phyloP scores from a whole-genome alignment of 2,329 filamentous ascomycete genomes.

The Biscogniauxia sp. region DNA sequence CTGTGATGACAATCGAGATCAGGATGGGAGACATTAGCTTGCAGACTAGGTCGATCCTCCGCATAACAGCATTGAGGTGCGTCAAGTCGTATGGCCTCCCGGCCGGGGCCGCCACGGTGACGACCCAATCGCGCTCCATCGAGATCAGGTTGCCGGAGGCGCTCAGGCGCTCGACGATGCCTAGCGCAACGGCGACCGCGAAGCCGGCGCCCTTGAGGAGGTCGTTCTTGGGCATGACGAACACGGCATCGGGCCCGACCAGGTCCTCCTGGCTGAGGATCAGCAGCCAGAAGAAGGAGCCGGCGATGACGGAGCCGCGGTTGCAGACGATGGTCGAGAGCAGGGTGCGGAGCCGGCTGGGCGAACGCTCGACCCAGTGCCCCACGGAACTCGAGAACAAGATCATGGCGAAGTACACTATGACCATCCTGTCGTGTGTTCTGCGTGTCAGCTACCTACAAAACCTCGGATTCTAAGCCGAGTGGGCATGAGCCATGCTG shows the following conservation, averaged over 20 bases:
- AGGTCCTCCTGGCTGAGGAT: constrained; percentile 31
- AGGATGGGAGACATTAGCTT: constrained; percentile 53
- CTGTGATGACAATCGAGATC: constrained; percentile 45
- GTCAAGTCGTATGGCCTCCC: constrained; percentile 38
- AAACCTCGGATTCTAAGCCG: too few relatives aligned
- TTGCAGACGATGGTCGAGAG: constrained; percentile 42
- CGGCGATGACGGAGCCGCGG: constrained; percentile 38
- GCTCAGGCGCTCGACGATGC: constrained; percentile 41
- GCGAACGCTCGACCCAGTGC: constrained; percentile 40
- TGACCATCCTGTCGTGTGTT: constrained; percentile 27
- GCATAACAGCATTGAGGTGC: constrained; percentile 51
- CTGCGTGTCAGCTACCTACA: neutral
- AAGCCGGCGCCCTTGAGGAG: constrained; percentile 34
- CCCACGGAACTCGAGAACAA: constrained; percentile 41
- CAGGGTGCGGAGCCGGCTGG: constrained; percentile 39
- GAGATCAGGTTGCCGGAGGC: constrained; percentile 42
- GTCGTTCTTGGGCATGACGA: constrained; percentile 22
- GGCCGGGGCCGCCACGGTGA: constrained; percentile 33
- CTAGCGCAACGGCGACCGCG: constrained; percentile 35
- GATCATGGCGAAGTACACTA: constrained; percentile 39
- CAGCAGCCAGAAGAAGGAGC: constrained; percentile 40
- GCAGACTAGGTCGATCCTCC: constrained; percentile 56
- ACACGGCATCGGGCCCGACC: constrained; percentile 13
- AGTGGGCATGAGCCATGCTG: too few relatives aligned
- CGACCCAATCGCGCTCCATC: constrained; percentile 48